Evolutionary conservation across 805 yeast species (phyloP).

Genomic region (Pichia cephalocereana): DNA sequence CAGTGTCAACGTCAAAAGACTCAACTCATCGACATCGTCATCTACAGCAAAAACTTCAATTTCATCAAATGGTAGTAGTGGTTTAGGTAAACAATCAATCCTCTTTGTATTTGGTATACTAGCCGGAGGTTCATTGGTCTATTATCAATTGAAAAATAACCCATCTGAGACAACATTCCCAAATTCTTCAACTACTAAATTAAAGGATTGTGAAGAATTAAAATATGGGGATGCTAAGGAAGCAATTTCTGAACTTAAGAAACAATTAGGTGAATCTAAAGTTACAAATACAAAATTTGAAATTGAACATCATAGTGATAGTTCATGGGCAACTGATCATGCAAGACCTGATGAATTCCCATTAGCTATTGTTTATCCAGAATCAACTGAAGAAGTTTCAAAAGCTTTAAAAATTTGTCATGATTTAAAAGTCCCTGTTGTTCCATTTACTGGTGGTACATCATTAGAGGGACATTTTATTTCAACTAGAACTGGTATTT

Average conservation of each 20-base stretch:
- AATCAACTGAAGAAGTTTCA: conserved; percentile 58
- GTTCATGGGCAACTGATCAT: conserved; percentile 27
- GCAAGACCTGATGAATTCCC: conserved; percentile 26
- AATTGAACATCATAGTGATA: conserved; percentile 24
- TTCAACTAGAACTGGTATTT: conserved; percentile 56
- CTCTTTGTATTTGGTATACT: too few relatives aligned
- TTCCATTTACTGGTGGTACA: conserved; percentile 72
- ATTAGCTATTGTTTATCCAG: conserved; percentile 49
- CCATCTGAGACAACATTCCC: conserved; percentile 23
- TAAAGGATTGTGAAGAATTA: conserved; percentile 37
- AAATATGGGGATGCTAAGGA: conserved; percentile 43
- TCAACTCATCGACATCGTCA: too few relatives aligned
- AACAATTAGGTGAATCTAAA: conserved; percentile 44
- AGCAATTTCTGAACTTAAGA: conserved; percentile 38
- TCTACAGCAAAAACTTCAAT: too few relatives aligned
- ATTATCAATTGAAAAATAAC: conserved; percentile 12
- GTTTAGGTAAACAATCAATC: too few relatives aligned
- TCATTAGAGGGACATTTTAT: conserved; percentile 74
- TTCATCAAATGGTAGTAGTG: too few relatives aligned
- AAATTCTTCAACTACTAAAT: conserved; percentile 37
- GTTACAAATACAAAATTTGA: conserved; percentile 30
- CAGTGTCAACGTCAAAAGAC: too few relatives aligned
- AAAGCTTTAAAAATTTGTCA: conserved; percentile 53
- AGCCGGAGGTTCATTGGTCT: conserved; percentile 14
- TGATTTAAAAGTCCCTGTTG: conserved; percentile 53